Evolutionary conservation across 2,329 filamentous ascomycete species (phyloP), one percentile per base, ranked within the genome.

Genomic region (Zopfia rhizophila): DNA sequence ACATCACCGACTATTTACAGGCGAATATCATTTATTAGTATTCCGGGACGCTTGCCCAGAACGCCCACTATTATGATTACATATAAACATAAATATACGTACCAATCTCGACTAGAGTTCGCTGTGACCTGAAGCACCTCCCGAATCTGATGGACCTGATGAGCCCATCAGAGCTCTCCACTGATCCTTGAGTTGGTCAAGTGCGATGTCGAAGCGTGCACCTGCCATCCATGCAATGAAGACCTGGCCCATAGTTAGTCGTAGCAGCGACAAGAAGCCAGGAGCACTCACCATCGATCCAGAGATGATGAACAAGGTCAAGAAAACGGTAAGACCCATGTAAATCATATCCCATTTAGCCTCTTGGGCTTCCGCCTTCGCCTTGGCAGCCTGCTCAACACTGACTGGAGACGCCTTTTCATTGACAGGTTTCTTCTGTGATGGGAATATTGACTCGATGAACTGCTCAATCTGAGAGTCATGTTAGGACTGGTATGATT

Each of bases 401-500:
- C 61, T 76, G 28, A 65, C 59, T 31, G 60, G 61, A 18, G 58
- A 56, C 42, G 50, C 47, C 55, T 61, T 61, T 36, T 51, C 50
- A 39, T 63, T 56, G 17, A 58, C 38, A 13, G 88, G 86, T 31
- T 89, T 82, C 53, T 89, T 85, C 72, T 96, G 91, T 7, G 84
- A 82, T 3, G 94, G 94, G 83, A 92, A 97, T 59, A 97, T 85
- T 4, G 86, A 87, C 73, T 97, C 93, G 69, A 97, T 96, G 70
- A 96, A 96, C 78, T 94, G 89, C 72, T 97, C 92, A 56, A 96
- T 90, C 89, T 94, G 62, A n/a, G 22, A 16, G 10, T 18, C 35
- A 22, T 10, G 48, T 57, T 13, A 58, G 43, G 28, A 23, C 30
- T 55, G 22, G 54, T 37, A 23, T 37, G 35, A 19, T 41, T 24